phyloP scores from a whole-genome alignment of 768 basidiomycete species.

The Gautieria morchelliformis region DNA sequence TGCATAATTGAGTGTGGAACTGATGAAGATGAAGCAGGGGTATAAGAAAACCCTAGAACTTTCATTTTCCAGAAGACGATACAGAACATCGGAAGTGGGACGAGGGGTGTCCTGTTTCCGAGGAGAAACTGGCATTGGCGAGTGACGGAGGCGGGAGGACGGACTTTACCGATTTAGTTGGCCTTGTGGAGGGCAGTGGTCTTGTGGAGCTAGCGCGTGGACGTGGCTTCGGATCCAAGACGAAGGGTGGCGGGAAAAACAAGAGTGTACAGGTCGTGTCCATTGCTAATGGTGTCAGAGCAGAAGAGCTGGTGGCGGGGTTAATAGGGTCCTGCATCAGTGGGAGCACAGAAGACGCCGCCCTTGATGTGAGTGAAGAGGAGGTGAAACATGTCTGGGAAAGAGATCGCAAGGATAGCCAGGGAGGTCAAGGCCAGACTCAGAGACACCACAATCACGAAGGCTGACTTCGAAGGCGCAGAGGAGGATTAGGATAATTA shows the following conservation, averaged over 20 bases:
- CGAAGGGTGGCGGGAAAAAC: background rate
- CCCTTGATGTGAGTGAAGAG: slow-evolving; percentile 4
- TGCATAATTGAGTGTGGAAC: no score
- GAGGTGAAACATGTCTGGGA: slow-evolving; percentile 10
- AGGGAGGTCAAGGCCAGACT: slow-evolving; percentile 6
- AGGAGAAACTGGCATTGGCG: no score
- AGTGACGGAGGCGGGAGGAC: slow-evolving; percentile 69
- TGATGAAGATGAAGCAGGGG: no score
- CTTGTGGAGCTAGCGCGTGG: slow-evolving; percentile 33
- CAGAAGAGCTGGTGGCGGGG: slow-evolving; percentile 10
- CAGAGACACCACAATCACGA: background rate
- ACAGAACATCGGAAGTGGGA: no score
- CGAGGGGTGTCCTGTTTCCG: no score
- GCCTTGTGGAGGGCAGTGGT: slow-evolving; percentile 66
- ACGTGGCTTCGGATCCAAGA: background rate
- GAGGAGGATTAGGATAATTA: slow-evolving; percentile 6
- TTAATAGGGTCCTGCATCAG: background rate
- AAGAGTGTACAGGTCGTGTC: slow-evolving; percentile 6
- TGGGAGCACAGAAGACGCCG: slow-evolving; percentile 2
- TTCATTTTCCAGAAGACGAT: no score
- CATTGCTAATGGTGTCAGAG: slow-evolving; percentile 6
- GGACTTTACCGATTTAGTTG: slow-evolving; percentile 66
- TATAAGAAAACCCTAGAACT: no score
- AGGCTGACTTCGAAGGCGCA: slow-evolving; percentile 9
- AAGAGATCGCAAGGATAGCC: slow-evolving; percentile 7